phyloP scores from a whole-genome alignment of 2,329 filamentous ascomycete species.

The Monosporascus sp. region DNA sequence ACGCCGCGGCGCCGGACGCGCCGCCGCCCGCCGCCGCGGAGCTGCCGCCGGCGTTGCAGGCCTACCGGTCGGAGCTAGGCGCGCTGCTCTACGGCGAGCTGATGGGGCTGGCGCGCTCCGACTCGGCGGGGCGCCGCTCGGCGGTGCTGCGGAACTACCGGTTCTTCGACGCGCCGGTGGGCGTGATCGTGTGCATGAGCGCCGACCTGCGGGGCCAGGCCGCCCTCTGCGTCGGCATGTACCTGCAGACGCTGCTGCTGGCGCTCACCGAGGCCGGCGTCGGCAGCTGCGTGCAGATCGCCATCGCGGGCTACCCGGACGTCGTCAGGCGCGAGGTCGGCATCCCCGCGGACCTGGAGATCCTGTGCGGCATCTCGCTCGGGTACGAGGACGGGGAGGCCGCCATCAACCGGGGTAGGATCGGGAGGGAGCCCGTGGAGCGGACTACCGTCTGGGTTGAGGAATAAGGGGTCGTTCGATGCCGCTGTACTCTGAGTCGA shows the following conservation, averaged over 20 bases:
- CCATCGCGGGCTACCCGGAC: slow-evolving; percentile 11
- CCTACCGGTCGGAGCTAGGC: slow-evolving; percentile 10
- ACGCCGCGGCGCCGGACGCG: slow-evolving; percentile 1
- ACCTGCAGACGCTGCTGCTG: slow-evolving; percentile 14
- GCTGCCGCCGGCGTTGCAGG: slow-evolving; percentile 4
- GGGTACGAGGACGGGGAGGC: slow-evolving; percentile 10
- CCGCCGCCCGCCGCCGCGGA: not conserved
- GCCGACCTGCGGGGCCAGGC: slow-evolving; percentile 3
- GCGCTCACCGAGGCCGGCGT: slow-evolving; percentile 9
- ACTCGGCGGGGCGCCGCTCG: slow-evolving; percentile 4
- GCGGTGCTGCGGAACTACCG: slow-evolving; percentile 16
- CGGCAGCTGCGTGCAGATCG: slow-evolving; percentile 11
- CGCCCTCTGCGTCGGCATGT: slow-evolving; percentile 15
- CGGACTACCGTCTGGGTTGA: slow-evolving; percentile 9
- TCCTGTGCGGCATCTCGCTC: slow-evolving; percentile 12
- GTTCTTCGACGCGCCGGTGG: slow-evolving; percentile 18
- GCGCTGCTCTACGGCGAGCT: slow-evolving; percentile 12
- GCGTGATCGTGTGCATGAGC: slow-evolving; percentile 14
- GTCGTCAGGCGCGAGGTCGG: slow-evolving; percentile 7
- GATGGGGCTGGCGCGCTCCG: slow-evolving; percentile 11
- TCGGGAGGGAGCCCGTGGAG: slow-evolving; percentile 1
- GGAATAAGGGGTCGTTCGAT: not conserved
- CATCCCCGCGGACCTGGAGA: slow-evolving; percentile 6
- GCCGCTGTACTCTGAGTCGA: too few relatives aligned
- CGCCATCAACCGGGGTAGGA: slow-evolving; percentile 6